phyloP scores from a whole-genome alignment of 805 yeast genomes.

The Starmerella potacharoeniae region DNA sequence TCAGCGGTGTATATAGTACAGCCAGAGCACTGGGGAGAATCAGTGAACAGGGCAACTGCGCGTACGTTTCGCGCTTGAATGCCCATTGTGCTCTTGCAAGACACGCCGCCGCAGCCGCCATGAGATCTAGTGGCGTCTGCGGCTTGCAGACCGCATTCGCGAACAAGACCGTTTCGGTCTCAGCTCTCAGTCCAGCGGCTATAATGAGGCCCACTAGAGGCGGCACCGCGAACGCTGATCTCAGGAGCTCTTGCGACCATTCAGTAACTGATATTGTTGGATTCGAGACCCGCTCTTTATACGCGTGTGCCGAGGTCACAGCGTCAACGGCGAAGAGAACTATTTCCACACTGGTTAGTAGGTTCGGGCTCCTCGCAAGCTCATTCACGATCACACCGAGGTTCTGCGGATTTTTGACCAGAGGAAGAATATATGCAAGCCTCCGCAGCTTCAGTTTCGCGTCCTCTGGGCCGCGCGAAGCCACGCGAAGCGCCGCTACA shows the following conservation, averaged over 20 bases:
- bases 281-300: constrained; percentile 16
- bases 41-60: constrained; percentile 3
- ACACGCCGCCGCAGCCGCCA: constrained; percentile 10
- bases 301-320: constrained; percentile 15
- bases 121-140: neutral
- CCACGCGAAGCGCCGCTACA: constrained; percentile 4
- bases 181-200: constrained; percentile 10
- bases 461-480: neutral
- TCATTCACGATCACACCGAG: constrained; percentile 15
- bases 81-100: constrained; percentile 18
- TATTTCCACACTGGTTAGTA: neutral
- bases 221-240: constrained; percentile 3
- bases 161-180: neutral
- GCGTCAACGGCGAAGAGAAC: constrained; percentile 16
- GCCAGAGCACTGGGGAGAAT: neutral
- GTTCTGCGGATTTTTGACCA: constrained; percentile 19
- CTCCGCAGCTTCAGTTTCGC: constrained; percentile 5
- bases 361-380: constrained; percentile 8
- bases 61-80: neutral
- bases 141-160: neutral
- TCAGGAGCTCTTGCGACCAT: constrained; percentile 9
- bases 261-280: constrained; percentile 16
- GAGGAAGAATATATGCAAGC: constrained; percentile 17
- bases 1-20: constrained; percentile 8
- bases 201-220: constrained; percentile 16